Evolutionary conservation across 768 basidiomycete genomes (phyloP), one percentile per base, ranked within the genome.

Genomic region (Steccherinum ochraceum): DNA sequence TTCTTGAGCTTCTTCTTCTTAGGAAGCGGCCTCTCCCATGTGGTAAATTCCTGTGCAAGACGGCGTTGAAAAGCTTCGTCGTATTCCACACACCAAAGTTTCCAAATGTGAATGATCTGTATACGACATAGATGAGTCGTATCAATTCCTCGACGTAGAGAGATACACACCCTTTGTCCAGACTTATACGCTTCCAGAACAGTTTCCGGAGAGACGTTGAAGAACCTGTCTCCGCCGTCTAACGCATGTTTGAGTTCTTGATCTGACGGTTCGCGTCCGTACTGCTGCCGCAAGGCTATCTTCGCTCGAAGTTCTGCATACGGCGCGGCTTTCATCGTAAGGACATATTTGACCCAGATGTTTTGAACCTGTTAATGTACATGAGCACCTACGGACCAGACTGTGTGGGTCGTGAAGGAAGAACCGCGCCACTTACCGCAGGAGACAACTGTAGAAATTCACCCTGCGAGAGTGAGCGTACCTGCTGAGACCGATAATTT

Each of bases 1-100:
- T 7, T 35, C 30, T 35, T 35, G 16, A 16, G 7, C 16, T 35
- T 35, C 30, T 35, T 35, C 16, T 7, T 7, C 30, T 35, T 35
- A 7, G 30, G 30, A 7, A 7, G 7, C 16, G 30, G 30, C 30
- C 16, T 35, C 16, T 7, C 30, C 30, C 30, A 35, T 16, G 7
- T 16, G 30, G 30, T 7, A 43, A 41, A 46, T 44, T 50, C 45
- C 20, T 24, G 12, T 13, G 48, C 53, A n/a, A 54, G 44, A 23
- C 49, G 48, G 2, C 45, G 44, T 24, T 54, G 53, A 35, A 54
- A 54, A 4, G 49, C 49, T n/a, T 45, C 49, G 40, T 50, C 53
- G 35, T 54, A 54, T 3, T 44, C 44, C 5, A 50, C 49, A 21
- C 53, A 54, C 24, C 40, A 24, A 35, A 54, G 47, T 42, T 48